Base-by-base conservation (phyloP, 371 early-diverging fungal species). In the Dichotomocladium elegans region DNA sequence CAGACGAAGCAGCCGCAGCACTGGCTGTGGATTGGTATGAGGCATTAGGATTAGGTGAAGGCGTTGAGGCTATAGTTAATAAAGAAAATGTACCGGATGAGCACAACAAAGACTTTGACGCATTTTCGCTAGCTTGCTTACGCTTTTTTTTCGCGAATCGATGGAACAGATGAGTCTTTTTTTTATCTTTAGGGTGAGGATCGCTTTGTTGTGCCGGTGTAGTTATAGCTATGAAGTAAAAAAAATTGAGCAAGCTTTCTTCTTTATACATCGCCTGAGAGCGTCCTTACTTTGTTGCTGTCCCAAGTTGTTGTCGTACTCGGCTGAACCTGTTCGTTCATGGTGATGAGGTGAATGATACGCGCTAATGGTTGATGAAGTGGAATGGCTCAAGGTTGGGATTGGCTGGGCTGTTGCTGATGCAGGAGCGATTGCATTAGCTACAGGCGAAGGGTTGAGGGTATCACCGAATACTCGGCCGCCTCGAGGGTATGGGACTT, bases 401-500 rank as follows among this genome's bases (percentile, higher is more conserved):
- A 43, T 14, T 17, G 11, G 44, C 4, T 0, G 44, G n/a, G n/a
- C n/a, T 24, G 48, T 30, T 29, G n/a, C 37, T 37, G n/a, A n/a
- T 37, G 21, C 15, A 37, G 37, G 48, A 47, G 11, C 33, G 19
- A 26, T 47, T 3, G 5, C 4, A 11, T 33, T 4, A 17, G 6
- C 10, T 7, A 15, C 27, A 0, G 29, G 26, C 28, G 29, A 29
- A 17, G 33, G 24, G 26, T 26, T 22, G 44, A 7, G n/a, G 37
- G 37, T 37, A 37, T 45, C 46, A 37, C 46, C 34, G 30, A 45
- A 41, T 41, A 41, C 42, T 27, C 52, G 52, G 27, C 52, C 52
- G 15, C 52, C 52, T 41, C 52, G 37, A 41, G 52, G 52, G 42
- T 41, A 51, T 31, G 40, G 52, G 21, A 51, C 52, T 11, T 25